Conservation (phyloP, 352 stramenopile species). For the Phytopythium vexans region DNA sequence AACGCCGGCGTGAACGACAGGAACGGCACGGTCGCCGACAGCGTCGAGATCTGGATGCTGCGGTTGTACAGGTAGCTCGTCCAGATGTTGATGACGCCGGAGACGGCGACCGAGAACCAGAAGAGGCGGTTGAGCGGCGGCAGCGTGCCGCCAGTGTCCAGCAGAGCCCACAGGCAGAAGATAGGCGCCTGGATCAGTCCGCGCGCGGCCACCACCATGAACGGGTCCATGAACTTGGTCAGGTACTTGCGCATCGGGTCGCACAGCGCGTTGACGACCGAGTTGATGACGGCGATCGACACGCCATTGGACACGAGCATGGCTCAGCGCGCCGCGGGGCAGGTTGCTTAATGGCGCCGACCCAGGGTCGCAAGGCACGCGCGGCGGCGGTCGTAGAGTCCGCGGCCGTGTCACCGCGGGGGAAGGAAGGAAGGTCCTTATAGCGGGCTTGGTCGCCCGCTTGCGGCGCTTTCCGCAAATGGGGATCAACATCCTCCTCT, state of each 20-base stretch:
- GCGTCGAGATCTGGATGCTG: constrained; percentile 79
- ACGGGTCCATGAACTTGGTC: constrained; percentile 81
- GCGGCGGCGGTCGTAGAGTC: too few species aligned
- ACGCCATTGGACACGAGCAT: constrained; percentile 69
- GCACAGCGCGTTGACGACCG: constrained; percentile 72
- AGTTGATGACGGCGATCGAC: constrained; percentile 78
- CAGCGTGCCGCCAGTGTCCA: constrained; percentile 45
- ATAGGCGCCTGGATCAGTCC: constrained; percentile 70
- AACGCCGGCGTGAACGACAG: constrained; percentile 80
- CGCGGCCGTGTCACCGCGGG: too few species aligned
- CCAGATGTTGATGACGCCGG: constrained; percentile 71
- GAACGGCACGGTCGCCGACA: constrained; percentile 75
- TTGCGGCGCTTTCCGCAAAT: too few species aligned
- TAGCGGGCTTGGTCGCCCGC: too few species aligned
- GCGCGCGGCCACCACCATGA: constrained; percentile 66
- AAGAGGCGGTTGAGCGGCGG: constrained; percentile 76
- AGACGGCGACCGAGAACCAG: constrained; percentile 76
- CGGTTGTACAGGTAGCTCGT: constrained; percentile 85
- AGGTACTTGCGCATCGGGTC: constrained; percentile 84
- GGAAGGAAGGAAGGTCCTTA: too few species aligned
- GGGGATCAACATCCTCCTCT: too few species aligned
- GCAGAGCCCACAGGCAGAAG: constrained; percentile 63
- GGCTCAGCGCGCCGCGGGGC: too few species aligned
- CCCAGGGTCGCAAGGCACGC: too few species aligned
- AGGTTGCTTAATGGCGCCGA: too few species aligned